phyloP scores from a whole-genome alignment of 139 green algal genomes.

The Chlamydomonas asymmetrica region DNA sequence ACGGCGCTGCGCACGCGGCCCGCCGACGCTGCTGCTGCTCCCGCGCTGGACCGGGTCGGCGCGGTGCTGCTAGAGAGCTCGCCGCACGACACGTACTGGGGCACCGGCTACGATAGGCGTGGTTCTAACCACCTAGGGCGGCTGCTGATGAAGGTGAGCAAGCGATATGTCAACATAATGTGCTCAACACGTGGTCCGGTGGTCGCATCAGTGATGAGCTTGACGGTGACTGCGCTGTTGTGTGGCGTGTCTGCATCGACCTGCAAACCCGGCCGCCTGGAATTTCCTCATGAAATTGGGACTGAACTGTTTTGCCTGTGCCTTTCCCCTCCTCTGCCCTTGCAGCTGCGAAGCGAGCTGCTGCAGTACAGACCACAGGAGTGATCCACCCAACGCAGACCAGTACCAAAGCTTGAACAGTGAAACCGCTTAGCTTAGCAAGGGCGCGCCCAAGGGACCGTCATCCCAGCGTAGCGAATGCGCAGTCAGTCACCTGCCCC shows the following conservation, averaged over 20 bases:
- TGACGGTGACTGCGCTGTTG: background rate
- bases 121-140: constrained; percentile 87
- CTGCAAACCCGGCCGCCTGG: background rate
- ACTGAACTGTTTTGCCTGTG: background rate
- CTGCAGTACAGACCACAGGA: constrained; percentile 7
- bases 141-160: constrained; percentile 84
- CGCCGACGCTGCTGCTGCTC: background rate
- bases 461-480: too few species aligned
- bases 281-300: too few species aligned
- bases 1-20: background rate
- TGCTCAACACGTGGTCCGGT: background rate
- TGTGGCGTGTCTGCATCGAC: background rate
- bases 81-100: constrained; percentile 80
- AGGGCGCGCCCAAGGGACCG: too few species aligned
- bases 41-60: background rate
- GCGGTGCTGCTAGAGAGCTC: constrained; percentile 39
- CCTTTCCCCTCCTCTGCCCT: background rate
- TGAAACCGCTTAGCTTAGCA: too few species aligned
- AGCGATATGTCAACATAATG: background rate
- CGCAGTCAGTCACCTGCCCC: too few species aligned
- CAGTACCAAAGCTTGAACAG: too few species aligned
- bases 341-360: constrained; percentile 24
- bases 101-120: constrained; percentile 74
- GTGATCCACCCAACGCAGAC: too few species aligned
- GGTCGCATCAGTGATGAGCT: too few species aligned